phyloP scores from a whole-genome alignment of 805 yeast genomes.

The Lachancea nothofagi region DNA sequence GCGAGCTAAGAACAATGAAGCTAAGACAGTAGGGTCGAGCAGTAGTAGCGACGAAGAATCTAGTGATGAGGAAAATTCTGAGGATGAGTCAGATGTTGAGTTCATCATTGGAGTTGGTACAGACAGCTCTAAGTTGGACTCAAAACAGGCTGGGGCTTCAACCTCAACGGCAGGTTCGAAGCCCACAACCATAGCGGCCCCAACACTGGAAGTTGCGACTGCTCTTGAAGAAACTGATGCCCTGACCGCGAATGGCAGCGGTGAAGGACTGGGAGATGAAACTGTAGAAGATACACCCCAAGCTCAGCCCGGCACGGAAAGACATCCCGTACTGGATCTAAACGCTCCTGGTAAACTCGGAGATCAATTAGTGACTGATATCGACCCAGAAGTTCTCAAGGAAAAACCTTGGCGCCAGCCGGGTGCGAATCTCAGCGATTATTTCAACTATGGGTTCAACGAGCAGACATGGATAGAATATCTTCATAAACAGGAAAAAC shows the following conservation, averaged over 20 bases:
- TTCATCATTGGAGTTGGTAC: constrained; percentile 60
- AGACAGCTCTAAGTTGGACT: constrained; percentile 25
- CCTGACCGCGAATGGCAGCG: background rate
- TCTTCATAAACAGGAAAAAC: constrained; percentile 77
- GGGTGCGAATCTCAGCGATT: constrained; percentile 91
- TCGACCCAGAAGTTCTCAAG: constrained; percentile 72
- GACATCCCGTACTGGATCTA: constrained; percentile 33
- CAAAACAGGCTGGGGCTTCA: constrained; percentile 17
- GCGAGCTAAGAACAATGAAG: constrained; percentile 18
- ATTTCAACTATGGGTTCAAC: constrained; percentile 94
- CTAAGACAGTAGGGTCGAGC: constrained; percentile 16
- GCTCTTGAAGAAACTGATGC: constrained; percentile 1
- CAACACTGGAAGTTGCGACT: constrained; percentile 7
- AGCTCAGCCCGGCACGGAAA: constrained; percentile 30
- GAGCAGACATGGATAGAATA: constrained; percentile 95
- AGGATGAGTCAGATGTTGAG: constrained; percentile 70
- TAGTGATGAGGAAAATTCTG: constrained; percentile 43
- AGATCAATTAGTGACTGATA: constrained; percentile 76
- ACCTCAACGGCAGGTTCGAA: constrained; percentile 17
- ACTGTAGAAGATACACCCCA: constrained; percentile 14
- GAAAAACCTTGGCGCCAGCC: constrained; percentile 99
- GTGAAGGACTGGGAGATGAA: background rate
- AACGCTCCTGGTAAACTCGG: constrained; percentile 41
- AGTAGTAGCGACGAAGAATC: constrained; percentile 40
- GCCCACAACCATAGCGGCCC: constrained; percentile 17